phyloP scores from a whole-genome alignment of 257 asterid genomes.

The Orobanche coerulescens region DNA sequence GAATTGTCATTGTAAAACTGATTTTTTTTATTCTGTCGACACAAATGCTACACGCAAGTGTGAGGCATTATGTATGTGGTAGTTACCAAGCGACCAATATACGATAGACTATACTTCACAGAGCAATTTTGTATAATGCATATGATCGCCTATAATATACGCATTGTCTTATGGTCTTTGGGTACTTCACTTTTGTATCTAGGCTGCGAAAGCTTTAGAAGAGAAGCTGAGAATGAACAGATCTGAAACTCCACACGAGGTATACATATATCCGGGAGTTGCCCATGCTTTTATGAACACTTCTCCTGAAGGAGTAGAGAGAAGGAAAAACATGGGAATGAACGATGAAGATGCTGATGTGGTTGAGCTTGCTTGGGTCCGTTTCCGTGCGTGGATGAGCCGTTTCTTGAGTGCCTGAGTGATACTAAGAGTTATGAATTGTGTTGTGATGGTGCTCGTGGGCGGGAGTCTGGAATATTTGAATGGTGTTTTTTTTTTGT shows the following conservation, averaged over 20 bases:
- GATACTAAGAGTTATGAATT: neutral
- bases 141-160: neutral
- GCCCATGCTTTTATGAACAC: slow-evolving; percentile 89
- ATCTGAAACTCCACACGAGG: slow-evolving; percentile 71
- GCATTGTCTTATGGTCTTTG: neutral
- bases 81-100: neutral
- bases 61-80: no score
- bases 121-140: no score
- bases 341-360: slow-evolving; percentile 61
- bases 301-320: slow-evolving; percentile 62
- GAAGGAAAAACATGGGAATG: slow-evolving; percentile 81
- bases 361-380: slow-evolving; percentile 81
- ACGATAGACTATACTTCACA: no score
- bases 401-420: slow-evolving; percentile 49
- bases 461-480: neutral
- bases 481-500: neutral
- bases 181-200: slow-evolving; percentile 10
- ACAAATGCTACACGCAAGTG: no score
- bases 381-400: slow-evolving; percentile 70
- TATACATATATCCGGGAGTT: slow-evolving; percentile 62
- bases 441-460: neutral
- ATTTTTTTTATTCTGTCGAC: no score
- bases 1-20: no score
- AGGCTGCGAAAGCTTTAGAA: slow-evolving; percentile 81
- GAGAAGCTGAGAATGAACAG: slow-evolving; percentile 78